Percentiles rank a stretch among this genome's conserved stretches.
phyloP scores from a whole-genome alignment of 495 filamentous ascomycete genomes.

The Lophiostoma macrostomum region DNA sequence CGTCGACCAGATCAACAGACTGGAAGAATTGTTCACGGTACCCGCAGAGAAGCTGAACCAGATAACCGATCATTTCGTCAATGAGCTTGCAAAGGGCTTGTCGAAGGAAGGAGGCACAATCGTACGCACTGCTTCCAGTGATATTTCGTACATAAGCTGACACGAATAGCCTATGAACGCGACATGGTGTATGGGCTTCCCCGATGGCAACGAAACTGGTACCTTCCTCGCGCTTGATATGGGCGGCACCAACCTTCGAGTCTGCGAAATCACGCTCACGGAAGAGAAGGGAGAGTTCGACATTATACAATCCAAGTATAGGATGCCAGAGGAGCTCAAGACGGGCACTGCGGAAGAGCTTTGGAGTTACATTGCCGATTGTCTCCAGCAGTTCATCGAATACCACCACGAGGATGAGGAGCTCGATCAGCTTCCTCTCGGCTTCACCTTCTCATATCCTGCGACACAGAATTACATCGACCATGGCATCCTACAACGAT shows the following conservation, averaged over 20 bases:
- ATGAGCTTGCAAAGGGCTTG: constrained; percentile 84
- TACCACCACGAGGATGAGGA: constrained; percentile 74
- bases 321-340: constrained; percentile 93
- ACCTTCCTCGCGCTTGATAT: constrained; percentile 94
- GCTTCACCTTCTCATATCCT: constrained; percentile 98
- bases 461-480: constrained; percentile 96
- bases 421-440: constrained; percentile 69
- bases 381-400: constrained; percentile 92
- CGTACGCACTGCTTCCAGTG: constrained; percentile 52
- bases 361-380: constrained; percentile 98
- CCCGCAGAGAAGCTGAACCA: constrained; percentile 76
- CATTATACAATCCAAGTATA: constrained; percentile 98
- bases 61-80: constrained; percentile 83
- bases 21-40: constrained; percentile 85
- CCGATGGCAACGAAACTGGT: constrained; percentile 83
- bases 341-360: constrained; percentile 86
- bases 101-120: constrained; percentile 88
- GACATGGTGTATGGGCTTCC: constrained; percentile 95
- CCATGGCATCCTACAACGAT: constrained; percentile 90
- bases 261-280: constrained; percentile 91
- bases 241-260: constrained; percentile 97
- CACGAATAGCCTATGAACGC: constrained; percentile 87
- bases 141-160: constrained; percentile 15
- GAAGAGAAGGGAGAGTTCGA: constrained; percentile 94
- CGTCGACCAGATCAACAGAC: constrained; percentile 72